A percentile compares a stretch with the other conserved stretches of the same genome.
phyloP scores from a whole-genome alignment of 805 yeast genomes.

The Nakazawaea wickerhamii region DNA sequence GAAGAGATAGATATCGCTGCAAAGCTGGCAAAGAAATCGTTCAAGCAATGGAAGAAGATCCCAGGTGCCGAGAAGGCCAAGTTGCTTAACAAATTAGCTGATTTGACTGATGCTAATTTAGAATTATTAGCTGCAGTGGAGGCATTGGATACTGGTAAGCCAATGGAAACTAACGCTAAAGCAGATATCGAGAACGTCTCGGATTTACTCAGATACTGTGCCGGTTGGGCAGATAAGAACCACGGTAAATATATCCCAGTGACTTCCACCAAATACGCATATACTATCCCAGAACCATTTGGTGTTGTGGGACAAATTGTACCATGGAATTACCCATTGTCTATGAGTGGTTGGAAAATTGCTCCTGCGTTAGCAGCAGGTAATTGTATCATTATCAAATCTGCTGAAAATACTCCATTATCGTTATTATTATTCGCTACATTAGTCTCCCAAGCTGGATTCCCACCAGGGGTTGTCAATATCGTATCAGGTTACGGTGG shows the following conservation, averaged over 20 bases:
- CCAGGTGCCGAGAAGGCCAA: slow-evolving; percentile 36
- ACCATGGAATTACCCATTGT: slow-evolving; percentile 70
- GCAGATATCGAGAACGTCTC: slow-evolving; percentile 44
- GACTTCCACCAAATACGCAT: slow-evolving; percentile 47
- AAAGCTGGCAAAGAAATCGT: slow-evolving; percentile 42
- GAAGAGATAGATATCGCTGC: slow-evolving; percentile 49
- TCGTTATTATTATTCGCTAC: slow-evolving; percentile 58
- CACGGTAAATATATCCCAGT: slow-evolving; percentile 36
- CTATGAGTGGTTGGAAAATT: slow-evolving; percentile 76
- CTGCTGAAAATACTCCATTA: slow-evolving; percentile 74
- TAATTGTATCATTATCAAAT: slow-evolving; percentile 63
- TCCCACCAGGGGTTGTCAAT: slow-evolving; percentile 74
- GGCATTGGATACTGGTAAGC: slow-evolving; percentile 53
- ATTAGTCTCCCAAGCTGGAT: slow-evolving; percentile 57
- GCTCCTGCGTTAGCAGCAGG: slow-evolving; percentile 84
- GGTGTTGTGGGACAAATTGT: slow-evolving; percentile 67
- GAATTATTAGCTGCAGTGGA: slow-evolving; percentile 48
- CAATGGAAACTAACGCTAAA: slow-evolving; percentile 40
- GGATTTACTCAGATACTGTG: slow-evolving; percentile 44
- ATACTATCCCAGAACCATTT: slow-evolving; percentile 62
- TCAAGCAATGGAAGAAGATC: slow-evolving; percentile 42
- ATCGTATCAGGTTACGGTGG: slow-evolving; percentile 66
- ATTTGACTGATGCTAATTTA: slow-evolving; percentile 41
- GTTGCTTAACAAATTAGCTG: slow-evolving; percentile 43
- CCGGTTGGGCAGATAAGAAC: slow-evolving; percentile 59